These are phyloP conservation scores for Tricholoma bakamatsutake DNA, from an alignment of 768 basidiomycete species.

Conservation along the genomic window DNA sequence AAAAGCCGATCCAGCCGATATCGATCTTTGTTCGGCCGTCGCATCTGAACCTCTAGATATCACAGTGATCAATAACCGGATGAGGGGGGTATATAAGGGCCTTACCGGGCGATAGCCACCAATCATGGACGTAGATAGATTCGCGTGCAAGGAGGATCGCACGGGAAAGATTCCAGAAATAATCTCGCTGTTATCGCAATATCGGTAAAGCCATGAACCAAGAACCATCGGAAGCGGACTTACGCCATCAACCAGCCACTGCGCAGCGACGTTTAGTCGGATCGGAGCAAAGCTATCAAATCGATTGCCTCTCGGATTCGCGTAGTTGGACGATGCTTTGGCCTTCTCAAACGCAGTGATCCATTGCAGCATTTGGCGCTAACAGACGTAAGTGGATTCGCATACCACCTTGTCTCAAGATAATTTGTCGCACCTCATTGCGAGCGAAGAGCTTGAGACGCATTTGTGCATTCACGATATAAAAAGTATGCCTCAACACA, in stretches of 20 bases:
- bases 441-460: conserved; percentile 80
- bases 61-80: not conserved
- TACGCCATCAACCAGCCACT: conserved; percentile 98
- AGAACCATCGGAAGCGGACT: conserved; percentile 24
- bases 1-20: conserved; percentile 86
- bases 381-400: conserved; percentile 5
- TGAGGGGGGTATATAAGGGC: not conserved
- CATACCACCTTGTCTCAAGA: not conserved
- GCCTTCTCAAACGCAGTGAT: conserved; percentile 86
- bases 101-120: conserved; percentile 92
- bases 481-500: conserved; percentile 92
- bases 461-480: conserved; percentile 87
- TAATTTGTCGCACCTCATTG: conserved; percentile 57
- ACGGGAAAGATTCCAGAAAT: conserved; percentile 94
- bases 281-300: conserved; percentile 95
- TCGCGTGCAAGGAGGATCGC: conserved; percentile 88
- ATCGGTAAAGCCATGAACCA: not conserved
- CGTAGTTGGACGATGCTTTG: conserved; percentile 71
- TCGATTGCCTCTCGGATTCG: conserved; percentile 41
- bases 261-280: conserved; percentile 86
- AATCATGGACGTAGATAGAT: conserved; percentile 92
- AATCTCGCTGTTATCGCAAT: conserved; percentile 67
- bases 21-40: conserved; percentile 77
- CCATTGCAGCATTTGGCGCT: conserved; percentile 97
- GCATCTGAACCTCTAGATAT: conserved; percentile 65